Base-by-base conservation (phyloP, 2,329 filamentous ascomycete genomes). In the Remersonia thermophila region DNA sequence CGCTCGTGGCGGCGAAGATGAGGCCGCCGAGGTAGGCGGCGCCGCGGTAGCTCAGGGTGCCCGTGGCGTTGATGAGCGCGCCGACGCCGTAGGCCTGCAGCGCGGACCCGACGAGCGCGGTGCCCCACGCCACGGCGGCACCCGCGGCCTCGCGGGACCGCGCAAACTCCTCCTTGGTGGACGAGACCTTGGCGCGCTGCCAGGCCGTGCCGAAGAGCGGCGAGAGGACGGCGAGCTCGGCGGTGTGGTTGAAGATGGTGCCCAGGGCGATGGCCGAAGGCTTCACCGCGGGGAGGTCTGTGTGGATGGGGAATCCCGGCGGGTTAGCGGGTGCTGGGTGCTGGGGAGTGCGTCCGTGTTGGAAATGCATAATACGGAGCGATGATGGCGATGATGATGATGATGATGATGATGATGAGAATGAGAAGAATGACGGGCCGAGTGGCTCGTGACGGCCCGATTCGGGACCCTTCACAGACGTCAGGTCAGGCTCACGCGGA, bases 181-280 rank as follows among this genome's bases (percentile, higher is more conserved):
- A 89, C 60, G 89, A 77, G 43, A 75, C 67, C 73, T 93, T 87
- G 50, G 89, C 87, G 51, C 84, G 82, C 66, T 87, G 80, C 74
- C 94, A 95, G 55, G 85, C 89, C 56, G 93, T 80, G 57, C 91
- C 89, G 60, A 96, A 94, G 62, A 96, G 66, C 45, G 89, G 89
- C 41, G 77, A 73, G 45, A 96, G 75, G 52, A 96, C 77, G 45
- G 83, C 87, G 47, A 91, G 78, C 56, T 91, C 91, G 54, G 85
- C 72, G 53, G 80, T 79, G 67, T 98, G 89, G 73, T 83, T 95
- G 78, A 95, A 98, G 62, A 86, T 67, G 45, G 87, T 91, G 65
- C 91, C 91, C 55, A 96, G 77, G 56, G 89, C 91, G 57, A 98
- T 94, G 55, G 91, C 89, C 57, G 87, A 95, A 52, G 91, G 91